These are phyloP conservation scores for Lactarius sp. DNA, from an alignment of 768 basidiomycete genomes.

Conservation along the genomic window DNA sequence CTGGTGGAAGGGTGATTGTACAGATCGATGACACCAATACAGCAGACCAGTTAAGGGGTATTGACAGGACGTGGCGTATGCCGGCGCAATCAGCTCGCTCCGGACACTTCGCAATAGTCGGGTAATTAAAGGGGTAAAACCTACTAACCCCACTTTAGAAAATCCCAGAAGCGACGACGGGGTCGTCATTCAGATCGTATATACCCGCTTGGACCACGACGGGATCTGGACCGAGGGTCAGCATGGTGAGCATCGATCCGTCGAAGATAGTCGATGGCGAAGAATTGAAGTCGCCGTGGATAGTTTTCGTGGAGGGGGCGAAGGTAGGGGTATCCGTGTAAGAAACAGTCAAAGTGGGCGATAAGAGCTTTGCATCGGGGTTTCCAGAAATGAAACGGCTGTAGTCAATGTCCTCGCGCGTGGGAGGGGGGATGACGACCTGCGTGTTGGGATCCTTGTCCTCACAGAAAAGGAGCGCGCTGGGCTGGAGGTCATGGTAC, in stretches of 20 bases:
- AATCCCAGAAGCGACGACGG: constrained; percentile 8
- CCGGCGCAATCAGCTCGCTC: not conserved
- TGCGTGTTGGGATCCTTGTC: constrained; percentile 2
- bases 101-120: not conserved
- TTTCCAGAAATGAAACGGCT: constrained; percentile 11
- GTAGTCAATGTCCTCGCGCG: constrained; percentile 10
- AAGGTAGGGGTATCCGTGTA: not conserved
- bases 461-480: not conserved
- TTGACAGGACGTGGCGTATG: not conserved
- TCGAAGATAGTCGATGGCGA: not conserved
- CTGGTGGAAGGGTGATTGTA: not conserved
- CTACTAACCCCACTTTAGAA: constrained; percentile 4
- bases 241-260: constrained; percentile 1
- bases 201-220: not conserved
- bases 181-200: constrained; percentile 4
- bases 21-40: not conserved
- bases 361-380: constrained; percentile 15
- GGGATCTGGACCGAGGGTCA: constrained; percentile 4
- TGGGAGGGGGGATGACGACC: not conserved
- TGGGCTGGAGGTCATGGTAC: constrained; percentile 4
- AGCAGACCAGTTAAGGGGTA: not conserved
- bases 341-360: not conserved
- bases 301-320: not conserved
- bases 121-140: not conserved
- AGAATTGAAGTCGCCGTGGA: not conserved